Conservation (phyloP, 306 rosid genomes). For the Oxytropis ochrocephala region DNA sequence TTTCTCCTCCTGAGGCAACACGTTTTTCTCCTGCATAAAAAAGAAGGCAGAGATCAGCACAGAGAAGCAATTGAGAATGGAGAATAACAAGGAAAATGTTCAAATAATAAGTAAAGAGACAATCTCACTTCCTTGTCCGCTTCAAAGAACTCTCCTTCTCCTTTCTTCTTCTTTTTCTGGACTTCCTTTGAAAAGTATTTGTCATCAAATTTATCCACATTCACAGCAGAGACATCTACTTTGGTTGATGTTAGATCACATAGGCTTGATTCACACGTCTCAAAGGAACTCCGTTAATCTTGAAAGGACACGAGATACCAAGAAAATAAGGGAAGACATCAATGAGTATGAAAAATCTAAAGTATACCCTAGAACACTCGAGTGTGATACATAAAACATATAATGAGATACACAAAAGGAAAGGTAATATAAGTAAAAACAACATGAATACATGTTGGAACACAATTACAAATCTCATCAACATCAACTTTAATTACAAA, state of each 20-base stretch:
- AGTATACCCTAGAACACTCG: neutral
- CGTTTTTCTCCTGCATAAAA: conserved; percentile 51
- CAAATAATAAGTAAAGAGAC: neutral
- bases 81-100: neutral
- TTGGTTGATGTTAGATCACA: conserved; percentile 60
- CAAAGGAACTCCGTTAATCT: conserved; percentile 66
- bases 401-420: neutral
- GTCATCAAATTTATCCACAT: conserved; percentile 48
- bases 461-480: neutral
- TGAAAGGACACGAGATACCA: conserved; percentile 45
- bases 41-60: neutral
- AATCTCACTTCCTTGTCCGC: conserved; percentile 54
- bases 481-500: neutral
- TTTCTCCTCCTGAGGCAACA: conserved; percentile 64
- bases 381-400: neutral
- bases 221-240: conserved; percentile 52
- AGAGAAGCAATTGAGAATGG: neutral
- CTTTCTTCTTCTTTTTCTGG: conserved; percentile 46
- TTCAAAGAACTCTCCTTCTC: conserved; percentile 58
- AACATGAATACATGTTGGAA: neutral
- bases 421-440: neutral
- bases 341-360: neutral
- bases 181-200: conserved; percentile 54
- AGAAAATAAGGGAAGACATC: neutral
- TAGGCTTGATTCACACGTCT: conserved; percentile 67